A percentile compares a stretch with the other conserved stretches of the same genome.
Conservation (phyloP, 2,329 filamentous ascomycete species). For the Penicillium palitans region DNA sequence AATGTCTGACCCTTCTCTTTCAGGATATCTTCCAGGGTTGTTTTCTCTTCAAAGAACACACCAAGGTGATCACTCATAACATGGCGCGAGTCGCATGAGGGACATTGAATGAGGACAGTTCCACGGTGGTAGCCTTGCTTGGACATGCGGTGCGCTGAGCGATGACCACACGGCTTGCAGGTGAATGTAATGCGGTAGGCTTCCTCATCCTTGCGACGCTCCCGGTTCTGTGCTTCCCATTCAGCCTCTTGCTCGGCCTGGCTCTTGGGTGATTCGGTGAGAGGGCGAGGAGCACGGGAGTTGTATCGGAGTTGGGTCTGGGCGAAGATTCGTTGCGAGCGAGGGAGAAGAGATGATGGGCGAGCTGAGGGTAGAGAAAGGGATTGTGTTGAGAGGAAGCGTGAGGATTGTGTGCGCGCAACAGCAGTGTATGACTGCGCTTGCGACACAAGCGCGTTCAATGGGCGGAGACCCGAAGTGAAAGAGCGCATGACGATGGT, state of each 20-base stretch:
- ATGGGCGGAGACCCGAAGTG: conserved; percentile 26
- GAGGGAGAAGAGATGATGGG: conserved; percentile 3
- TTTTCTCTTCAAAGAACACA: conserved; percentile 50
- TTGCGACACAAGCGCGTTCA: conserved; percentile 14
- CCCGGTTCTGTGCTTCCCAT: conserved; percentile 37
- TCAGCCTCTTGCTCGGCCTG: conserved; percentile 32
- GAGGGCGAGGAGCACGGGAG: conserved; percentile 34
- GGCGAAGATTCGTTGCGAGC: conserved; percentile 7
- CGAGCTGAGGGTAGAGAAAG: conserved; percentile 7
- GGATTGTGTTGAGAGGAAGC: conserved; percentile 23
- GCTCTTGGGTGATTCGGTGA: conserved; percentile 35
- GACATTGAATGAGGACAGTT: conserved; percentile 85
- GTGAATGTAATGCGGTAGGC: conserved; percentile 90
- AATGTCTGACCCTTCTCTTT: conserved; percentile 63
- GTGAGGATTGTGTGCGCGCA: conserved; percentile 18
- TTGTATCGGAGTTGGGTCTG: conserved; percentile 28
- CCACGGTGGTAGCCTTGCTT: conserved; percentile 96
- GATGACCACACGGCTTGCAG: conserved; percentile 77
- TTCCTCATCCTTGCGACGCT: conserved; percentile 53
- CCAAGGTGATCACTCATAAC: conserved; percentile 87
- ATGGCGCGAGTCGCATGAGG: conserved; percentile 80
- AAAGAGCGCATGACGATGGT: conserved; percentile 20
- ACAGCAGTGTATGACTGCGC: conserved; percentile 19
- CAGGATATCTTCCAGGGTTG: conserved; percentile 47
- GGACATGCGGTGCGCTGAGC: conserved; percentile 81